phyloP scores from a whole-genome alignment of 345 rosid species.

The Arabidopsis thaliana region DNA sequence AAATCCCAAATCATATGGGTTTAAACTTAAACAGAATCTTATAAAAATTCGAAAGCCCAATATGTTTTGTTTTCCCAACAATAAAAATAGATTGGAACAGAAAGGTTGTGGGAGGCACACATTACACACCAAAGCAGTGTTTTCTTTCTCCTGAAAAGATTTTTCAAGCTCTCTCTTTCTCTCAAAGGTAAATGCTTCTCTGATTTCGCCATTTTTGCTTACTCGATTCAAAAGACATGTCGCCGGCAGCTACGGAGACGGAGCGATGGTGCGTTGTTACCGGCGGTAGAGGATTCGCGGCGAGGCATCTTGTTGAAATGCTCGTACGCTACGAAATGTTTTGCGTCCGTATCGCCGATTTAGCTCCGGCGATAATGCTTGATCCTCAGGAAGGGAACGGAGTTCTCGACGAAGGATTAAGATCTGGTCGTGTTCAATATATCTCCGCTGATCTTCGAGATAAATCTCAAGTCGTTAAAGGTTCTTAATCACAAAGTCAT shows the following conservation, averaged over 20 bases:
- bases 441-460: slow-evolving; percentile 73
- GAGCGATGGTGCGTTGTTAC: slow-evolving; percentile 87
- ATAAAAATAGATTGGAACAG: neutral
- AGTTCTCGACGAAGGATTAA: slow-evolving; percentile 65
- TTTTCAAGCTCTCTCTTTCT: neutral
- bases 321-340: slow-evolving; percentile 57
- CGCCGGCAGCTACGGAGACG: slow-evolving; percentile 42
- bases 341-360: slow-evolving; percentile 74
- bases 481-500: slow-evolving; percentile 38
- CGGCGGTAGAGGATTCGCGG: slow-evolving; percentile 91
- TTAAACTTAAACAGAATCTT: neutral
- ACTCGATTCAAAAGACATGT: slow-evolving; percentile 35
- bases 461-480: slow-evolving; percentile 75
- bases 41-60: neutral
- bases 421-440: slow-evolving; percentile 70
- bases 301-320: slow-evolving; percentile 88
- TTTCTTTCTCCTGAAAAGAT: neutral
- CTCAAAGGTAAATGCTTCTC: neutral
- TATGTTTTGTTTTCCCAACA: neutral
- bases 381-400: slow-evolving; percentile 65
- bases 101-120: slow-evolving; percentile 11
- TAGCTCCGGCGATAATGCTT: slow-evolving; percentile 61
- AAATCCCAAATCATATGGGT: neutral
- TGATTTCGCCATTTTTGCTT: neutral
- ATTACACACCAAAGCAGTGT: slow-evolving; percentile 1